phyloP scores from a whole-genome alignment of 768 basidiomycete genomes.

The Pleurotus tuoliensis region DNA sequence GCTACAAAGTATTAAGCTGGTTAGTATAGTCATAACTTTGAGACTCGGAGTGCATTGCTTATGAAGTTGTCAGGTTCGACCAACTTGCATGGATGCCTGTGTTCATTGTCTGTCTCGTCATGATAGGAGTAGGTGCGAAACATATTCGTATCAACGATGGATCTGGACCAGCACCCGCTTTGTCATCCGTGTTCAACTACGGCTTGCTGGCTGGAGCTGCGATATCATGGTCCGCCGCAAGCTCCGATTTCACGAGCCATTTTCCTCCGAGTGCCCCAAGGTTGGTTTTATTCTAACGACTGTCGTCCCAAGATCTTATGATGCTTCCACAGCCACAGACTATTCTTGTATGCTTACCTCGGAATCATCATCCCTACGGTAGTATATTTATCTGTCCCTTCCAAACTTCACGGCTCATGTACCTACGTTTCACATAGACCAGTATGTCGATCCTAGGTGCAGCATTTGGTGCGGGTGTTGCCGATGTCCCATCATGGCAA shows the following conservation, averaged over 20 bases:
- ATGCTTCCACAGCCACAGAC: slow-evolving; percentile 41
- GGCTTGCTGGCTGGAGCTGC: slow-evolving; percentile 47
- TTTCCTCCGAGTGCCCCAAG: slow-evolving; percentile 55
- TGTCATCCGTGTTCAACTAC: slow-evolving; percentile 55
- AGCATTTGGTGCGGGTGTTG: too few species aligned
- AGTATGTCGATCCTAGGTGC: too few species aligned
- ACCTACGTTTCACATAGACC: too few species aligned
- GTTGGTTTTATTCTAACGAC: slow-evolving; percentile 22
- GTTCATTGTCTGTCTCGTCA: slow-evolving; percentile 67
- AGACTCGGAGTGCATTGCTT: too few species aligned
- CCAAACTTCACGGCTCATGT: not conserved
- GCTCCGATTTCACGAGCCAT: slow-evolving; percentile 76
- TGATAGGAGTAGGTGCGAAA: slow-evolving; percentile 70
- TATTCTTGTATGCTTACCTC: slow-evolving; percentile 66
- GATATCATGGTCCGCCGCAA: slow-evolving; percentile 56
- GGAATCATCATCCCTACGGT: slow-evolving; percentile 64
- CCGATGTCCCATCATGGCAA: too few species aligned
- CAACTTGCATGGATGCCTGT: slow-evolving; percentile 75
- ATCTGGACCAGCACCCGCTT: slow-evolving; percentile 30
- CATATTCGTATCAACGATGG: slow-evolving; percentile 54
- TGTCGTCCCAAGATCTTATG: not conserved
- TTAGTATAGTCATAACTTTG: slow-evolving; percentile 11
- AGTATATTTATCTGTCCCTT: slow-evolving; percentile 6
- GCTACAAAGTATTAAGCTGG: slow-evolving; percentile 46
- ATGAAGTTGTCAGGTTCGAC: slow-evolving; percentile 47